Evolutionary conservation across 306 rosid species (phyloP).

Genomic region (Canavalia ensiformis): DNA sequence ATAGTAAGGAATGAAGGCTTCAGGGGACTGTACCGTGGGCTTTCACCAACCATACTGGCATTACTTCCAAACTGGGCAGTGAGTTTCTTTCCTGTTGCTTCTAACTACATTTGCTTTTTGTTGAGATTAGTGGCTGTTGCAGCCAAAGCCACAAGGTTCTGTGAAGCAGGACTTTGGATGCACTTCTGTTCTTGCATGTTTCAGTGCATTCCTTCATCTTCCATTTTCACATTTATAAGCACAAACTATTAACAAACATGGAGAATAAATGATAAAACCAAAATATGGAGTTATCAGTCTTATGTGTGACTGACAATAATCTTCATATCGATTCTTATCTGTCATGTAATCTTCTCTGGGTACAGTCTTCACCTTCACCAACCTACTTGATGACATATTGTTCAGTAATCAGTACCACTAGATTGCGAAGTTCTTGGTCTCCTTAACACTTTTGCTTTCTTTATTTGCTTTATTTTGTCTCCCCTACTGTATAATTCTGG

Average conservation of each 20-base stretch:
- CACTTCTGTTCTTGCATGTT: constrained; percentile 17
- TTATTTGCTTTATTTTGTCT: constrained; percentile 39
- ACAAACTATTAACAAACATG: constrained; percentile 7
- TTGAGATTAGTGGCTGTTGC: constrained; percentile 17
- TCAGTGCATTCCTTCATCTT: constrained; percentile 20
- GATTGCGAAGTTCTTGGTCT: constrained; percentile 3
- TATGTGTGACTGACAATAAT: not conserved
- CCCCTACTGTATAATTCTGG: not conserved
- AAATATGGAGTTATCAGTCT: constrained; percentile 20
- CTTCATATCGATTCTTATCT: constrained; percentile 22
- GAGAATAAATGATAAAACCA: constrained; percentile 19
- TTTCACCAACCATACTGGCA: constrained; percentile 93
- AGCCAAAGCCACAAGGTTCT: constrained; percentile 26
- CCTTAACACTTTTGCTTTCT: not conserved
- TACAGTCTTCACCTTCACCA: constrained; percentile 17
- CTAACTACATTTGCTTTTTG: constrained; percentile 14
- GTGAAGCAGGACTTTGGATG: constrained; percentile 16
- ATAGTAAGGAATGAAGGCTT: constrained; percentile 84
- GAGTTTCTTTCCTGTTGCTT: constrained; percentile 58
- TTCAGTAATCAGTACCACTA: not conserved
- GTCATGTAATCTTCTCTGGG: constrained; percentile 3
- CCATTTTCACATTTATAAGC: constrained; percentile 21
- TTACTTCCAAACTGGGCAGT: constrained; percentile 99
- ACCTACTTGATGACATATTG: constrained; percentile 10
- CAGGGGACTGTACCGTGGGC: constrained; percentile 94